A percentile compares a stretch with the other conserved stretches of the same genome.
Conservation (phyloP, 2,329 filamentous ascomycete species). For the Ceratocystis lukuohia region DNA sequence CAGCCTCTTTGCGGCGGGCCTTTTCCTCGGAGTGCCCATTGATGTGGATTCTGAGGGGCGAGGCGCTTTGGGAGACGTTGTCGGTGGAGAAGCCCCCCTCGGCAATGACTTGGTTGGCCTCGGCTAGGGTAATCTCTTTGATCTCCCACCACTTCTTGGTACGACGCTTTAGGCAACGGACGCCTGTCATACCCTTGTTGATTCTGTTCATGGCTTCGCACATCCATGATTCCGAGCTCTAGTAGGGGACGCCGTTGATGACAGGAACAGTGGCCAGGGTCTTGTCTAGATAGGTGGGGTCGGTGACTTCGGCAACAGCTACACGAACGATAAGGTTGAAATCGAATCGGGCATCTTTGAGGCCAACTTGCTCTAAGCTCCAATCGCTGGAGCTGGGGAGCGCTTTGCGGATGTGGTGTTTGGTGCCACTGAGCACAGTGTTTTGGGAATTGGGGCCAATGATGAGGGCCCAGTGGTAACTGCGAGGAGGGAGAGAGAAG, state of each 20-base stretch:
- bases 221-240: constrained; percentile 15
- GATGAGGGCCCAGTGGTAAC: constrained; percentile 15
- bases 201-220: constrained; percentile 11
- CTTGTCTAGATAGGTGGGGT: constrained; percentile 5
- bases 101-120: constrained; percentile 1
- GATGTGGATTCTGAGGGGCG: constrained; percentile 1
- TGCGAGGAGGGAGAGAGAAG: background rate
- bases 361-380: constrained; percentile 6
- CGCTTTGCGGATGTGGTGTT: constrained; percentile 9
- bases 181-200: constrained; percentile 7
- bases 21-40: constrained; percentile 6
- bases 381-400: background rate
- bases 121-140: constrained; percentile 9
- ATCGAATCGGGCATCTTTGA: constrained; percentile 10
- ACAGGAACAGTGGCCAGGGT: constrained; percentile 10
- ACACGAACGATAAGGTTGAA: constrained; percentile 14
- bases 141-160: constrained; percentile 16
- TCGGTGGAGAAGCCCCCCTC: constrained; percentile 7
- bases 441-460: constrained; percentile 10
- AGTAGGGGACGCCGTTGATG: background rate
- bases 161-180: constrained; percentile 12
- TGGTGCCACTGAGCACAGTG: background rate
- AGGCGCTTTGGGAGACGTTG: background rate
- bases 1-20: constrained; percentile 9
- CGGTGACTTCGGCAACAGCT: constrained; percentile 14